Evolutionary conservation across 139 green algal species (phyloP).

Genomic region (Pycnococcus provasolii): DNA sequence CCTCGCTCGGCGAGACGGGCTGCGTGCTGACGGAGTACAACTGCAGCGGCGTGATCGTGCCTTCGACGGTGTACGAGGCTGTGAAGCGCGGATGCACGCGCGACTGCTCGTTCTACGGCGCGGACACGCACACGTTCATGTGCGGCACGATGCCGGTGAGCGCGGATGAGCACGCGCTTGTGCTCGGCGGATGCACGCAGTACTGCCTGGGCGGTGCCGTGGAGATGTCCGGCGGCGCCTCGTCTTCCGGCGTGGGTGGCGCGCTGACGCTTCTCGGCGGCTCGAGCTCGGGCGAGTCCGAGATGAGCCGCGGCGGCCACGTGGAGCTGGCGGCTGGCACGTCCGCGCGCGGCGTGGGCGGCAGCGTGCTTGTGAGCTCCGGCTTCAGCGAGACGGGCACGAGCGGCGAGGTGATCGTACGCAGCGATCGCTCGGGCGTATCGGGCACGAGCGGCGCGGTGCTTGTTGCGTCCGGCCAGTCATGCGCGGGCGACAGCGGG

Average conservation of each 20-base stretch:
- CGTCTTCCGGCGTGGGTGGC: conserved; percentile 3
- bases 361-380: background rate
- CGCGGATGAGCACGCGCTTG: background rate
- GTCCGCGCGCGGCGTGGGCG: background rate
- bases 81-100: conserved; percentile 1
- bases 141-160: conserved; percentile 2
- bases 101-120: conserved; percentile 5
- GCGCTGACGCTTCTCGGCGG: conserved; percentile 2
- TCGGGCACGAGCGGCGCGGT: conserved; percentile 8
- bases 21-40: conserved; percentile 4
- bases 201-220: conserved; percentile 10
- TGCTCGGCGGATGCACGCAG: conserved; percentile 7
- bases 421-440: background rate
- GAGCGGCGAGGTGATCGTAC: conserved; percentile 7
- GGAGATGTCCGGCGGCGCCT: background rate
- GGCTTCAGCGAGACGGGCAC: background rate
- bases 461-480: background rate
- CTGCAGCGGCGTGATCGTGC: conserved; percentile 2
- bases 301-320: background rate
- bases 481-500: background rate
- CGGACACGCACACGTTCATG: background rate
- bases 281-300: background rate
- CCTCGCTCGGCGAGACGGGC: background rate
- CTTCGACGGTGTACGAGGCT: background rate
- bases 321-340: conserved; percentile 5